Evolutionary conservation across 2,329 filamentous ascomycete genomes (phyloP), one percentile per base, ranked within the genome.

Genomic region (Lecanicillium sp.): DNA sequence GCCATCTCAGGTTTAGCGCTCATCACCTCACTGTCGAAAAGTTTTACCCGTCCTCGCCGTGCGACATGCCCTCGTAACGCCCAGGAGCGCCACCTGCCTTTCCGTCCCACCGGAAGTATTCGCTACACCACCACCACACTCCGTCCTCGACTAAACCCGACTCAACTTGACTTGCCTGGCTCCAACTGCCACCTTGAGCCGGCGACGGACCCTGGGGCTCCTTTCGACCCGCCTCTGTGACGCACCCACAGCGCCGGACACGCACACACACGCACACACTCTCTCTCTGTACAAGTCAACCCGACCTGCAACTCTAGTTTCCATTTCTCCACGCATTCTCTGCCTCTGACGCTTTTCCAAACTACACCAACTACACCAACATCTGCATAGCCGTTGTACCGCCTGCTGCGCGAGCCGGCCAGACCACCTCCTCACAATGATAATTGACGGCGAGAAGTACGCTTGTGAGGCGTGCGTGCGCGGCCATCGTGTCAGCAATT

Each of bases 401-500:
- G n/a, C 28, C 5, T 44, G 43, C 49, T 51, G 49, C 49, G 22
- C 22, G 22, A 25, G 22, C 11, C 22, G 22, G 22, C 22, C 22
- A 36, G 33, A 29, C 17, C 38, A 42, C 40, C 34, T 30, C 34
- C 38, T 38, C 54, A 64, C 54, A 45, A 89, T 89, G 85, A 73
- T 89, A 62, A 85, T 89, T 63, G 81, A 95, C 73, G 90, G 90
- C 64, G 87, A 95, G 71, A 96, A 96, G 73, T 96, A 79, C 71
- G 90, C 90, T 66, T 96, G 90, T 73, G 86, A 94, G 70, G 89
- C 89, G 68, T 98, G 92, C 70, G 88, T 98, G 61, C 85, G 92
- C 65, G 92, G 92, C 59, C 92, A 98, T 71, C 86, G 92, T 60
- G 92, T 98, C 60, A 96, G 89, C 82, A 95, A 92, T 62, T 98